Evolutionary conservation across 768 basidiomycete genomes (phyloP).

Genomic region (Pholiota microspora): DNA sequence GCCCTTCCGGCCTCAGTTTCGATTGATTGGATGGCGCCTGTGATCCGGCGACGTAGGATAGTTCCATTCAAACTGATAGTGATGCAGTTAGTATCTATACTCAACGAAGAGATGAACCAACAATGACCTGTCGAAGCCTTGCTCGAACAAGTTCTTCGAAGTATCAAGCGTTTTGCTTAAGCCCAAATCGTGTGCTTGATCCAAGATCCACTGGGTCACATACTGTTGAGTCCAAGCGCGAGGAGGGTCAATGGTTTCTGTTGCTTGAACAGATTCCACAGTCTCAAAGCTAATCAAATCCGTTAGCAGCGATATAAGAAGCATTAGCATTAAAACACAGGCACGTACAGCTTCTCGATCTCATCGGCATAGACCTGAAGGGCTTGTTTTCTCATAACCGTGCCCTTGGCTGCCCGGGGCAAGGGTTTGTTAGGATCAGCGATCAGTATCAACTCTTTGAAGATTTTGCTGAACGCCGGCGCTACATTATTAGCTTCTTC

Average conservation of each 20-base stretch:
- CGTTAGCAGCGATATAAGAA: not conserved
- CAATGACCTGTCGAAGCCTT: conserved; percentile 21
- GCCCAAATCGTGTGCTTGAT: conserved; percentile 16
- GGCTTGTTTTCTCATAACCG: conserved; percentile 42
- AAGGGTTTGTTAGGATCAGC: conserved; percentile 36
- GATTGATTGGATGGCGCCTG: conserved; percentile 14
- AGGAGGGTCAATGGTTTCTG: conserved; percentile 11
- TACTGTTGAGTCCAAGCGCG: conserved; percentile 12
- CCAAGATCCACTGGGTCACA: conserved; percentile 15
- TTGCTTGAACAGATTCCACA: conserved; percentile 13
- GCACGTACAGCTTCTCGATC: conserved; percentile 44
- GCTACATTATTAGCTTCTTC: conserved; percentile 44
- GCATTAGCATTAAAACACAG: not conserved
- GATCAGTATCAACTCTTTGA: conserved; percentile 53
- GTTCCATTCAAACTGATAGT: conserved; percentile 6
- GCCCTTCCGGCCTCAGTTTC: conserved; percentile 3
- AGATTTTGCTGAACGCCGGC: conserved; percentile 43
- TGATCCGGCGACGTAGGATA: conserved; percentile 20
- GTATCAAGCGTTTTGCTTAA: not conserved
- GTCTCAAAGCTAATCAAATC: conserved; percentile 11
- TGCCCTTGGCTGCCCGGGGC: conserved; percentile 47
- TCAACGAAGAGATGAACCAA: not conserved
- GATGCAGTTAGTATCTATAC: no score
- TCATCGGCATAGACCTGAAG: conserved; percentile 40
- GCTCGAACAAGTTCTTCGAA: conserved; percentile 18